Evolutionary conservation across 1,284 basidiomycete genomes (phyloP).

Genomic region (Melanopsichium pennsylvanicum): DNA sequence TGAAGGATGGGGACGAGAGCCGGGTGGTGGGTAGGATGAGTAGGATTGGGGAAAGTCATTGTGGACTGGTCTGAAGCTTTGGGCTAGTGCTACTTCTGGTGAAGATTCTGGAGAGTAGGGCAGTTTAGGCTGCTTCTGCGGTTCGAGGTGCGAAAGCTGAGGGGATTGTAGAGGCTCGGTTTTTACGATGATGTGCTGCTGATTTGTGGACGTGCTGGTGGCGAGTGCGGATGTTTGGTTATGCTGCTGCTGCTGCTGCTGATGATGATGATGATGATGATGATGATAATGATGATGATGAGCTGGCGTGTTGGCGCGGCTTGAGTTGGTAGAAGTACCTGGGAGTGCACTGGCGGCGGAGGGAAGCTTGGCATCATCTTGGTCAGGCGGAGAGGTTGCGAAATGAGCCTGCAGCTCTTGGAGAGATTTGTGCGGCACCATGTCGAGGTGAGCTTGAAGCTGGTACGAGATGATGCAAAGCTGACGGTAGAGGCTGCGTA

Average conservation of each 20-base stretch:
- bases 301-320: constrained; percentile 3
- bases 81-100: constrained; percentile 33
- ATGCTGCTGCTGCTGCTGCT: neutral
- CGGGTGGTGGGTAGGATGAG: neutral
- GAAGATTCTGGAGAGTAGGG: constrained; percentile 38
- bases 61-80: constrained; percentile 12
- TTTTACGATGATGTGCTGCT: constrained; percentile 13
- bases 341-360: neutral
- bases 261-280: neutral
- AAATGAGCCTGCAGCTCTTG: constrained; percentile 24
- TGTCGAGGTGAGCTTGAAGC: constrained; percentile 43
- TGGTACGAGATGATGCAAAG: constrained; percentile 47
- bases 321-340: neutral
- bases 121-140: neutral
- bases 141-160: constrained; percentile 2
- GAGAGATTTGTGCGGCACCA: constrained; percentile 34
- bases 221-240: neutral
- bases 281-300: neutral
- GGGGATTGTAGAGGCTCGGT: constrained; percentile 24
- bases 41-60: neutral
- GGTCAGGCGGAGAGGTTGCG: constrained; percentile 18
- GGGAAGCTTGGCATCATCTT: neutral
- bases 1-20: neutral
- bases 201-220: neutral
- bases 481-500: constrained; percentile 24